Conservation (phyloP, 371 early-diverging fungal genomes). For the Batkoa obscura region DNA sequence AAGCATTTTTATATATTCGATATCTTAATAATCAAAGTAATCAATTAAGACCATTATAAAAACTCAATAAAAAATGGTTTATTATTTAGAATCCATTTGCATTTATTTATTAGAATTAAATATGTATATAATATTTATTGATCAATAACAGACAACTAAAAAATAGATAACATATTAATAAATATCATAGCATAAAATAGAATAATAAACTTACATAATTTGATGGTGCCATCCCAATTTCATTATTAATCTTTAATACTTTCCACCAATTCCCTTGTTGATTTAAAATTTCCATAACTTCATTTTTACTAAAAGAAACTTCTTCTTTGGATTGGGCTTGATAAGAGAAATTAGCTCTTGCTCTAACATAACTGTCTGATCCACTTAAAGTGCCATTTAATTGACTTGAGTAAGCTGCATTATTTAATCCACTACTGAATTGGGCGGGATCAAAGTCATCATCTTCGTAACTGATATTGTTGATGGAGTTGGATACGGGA, state of each 20-base stretch:
- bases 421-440: neutral
- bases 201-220: slow-evolving; percentile 33
- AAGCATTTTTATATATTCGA: slow-evolving; percentile 20
- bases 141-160: too few species aligned
- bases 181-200: too few species aligned
- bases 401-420: neutral
- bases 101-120: too few species aligned
- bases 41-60: too few species aligned
- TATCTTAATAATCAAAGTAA: slow-evolving; percentile 9
- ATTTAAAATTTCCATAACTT: slow-evolving; percentile 66
- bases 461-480: neutral
- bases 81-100: too few species aligned
- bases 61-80: too few species aligned
- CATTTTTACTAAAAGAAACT: slow-evolving; percentile 73
- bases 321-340: slow-evolving; percentile 66
- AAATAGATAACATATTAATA: too few species aligned
- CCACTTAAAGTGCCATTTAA: too few species aligned
- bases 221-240: slow-evolving; percentile 77
- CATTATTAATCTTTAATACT: slow-evolving; percentile 60
- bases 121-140: too few species aligned
- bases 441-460: neutral
- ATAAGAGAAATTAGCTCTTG: neutral
- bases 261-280: slow-evolving; percentile 94
- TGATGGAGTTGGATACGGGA: neutral
- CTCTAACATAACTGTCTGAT: neutral